Conservation (phyloP, 208 protist genomes). For the Wallacemonas sp. region DNA sequence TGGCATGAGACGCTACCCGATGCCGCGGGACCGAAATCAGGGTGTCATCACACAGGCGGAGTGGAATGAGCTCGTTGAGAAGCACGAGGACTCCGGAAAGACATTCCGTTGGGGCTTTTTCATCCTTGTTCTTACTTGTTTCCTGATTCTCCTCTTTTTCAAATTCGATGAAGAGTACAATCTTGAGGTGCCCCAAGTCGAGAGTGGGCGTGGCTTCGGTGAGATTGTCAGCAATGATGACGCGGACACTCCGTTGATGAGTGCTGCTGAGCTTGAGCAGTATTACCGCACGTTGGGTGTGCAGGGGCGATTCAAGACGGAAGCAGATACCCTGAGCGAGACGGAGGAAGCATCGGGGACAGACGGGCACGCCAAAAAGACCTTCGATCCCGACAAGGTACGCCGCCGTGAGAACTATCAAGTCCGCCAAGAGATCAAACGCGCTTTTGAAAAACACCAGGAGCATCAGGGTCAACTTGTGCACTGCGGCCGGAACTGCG, state of each 20-base stretch:
- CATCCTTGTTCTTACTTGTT: conserved; percentile 39
- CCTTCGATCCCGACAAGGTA: conserved; percentile 48
- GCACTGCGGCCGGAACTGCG: conserved; percentile 70
- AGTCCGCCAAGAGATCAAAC: conserved; percentile 68
- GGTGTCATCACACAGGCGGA: conserved; percentile 77
- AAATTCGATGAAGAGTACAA: conserved; percentile 90
- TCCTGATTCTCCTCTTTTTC: conserved; percentile 52
- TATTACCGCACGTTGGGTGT: conserved; percentile 80
- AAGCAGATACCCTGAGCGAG: conserved; percentile 4
- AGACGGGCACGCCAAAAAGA: neutral
- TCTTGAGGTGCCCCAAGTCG: conserved; percentile 80
- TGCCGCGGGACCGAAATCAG: conserved; percentile 57
- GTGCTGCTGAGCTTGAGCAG: conserved; percentile 46
- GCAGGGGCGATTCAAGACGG: conserved; percentile 42
- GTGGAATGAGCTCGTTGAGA: conserved; percentile 76
- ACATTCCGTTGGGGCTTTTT: conserved; percentile 68
- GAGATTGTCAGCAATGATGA: conserved; percentile 36
- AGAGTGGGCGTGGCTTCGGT: conserved; percentile 72
- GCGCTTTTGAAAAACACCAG: conserved; percentile 63
- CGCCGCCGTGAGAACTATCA: conserved; percentile 77
- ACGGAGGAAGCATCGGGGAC: neutral
- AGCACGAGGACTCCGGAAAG: conserved; percentile 74
- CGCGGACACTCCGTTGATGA: conserved; percentile 15
- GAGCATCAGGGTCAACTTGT: conserved; percentile 77
- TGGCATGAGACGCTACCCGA: conserved; percentile 18